These are phyloP conservation scores for Alternaria longipes DNA, from an alignment of 2,329 filamentous ascomycete genomes.

Conservation along the genomic window DNA sequence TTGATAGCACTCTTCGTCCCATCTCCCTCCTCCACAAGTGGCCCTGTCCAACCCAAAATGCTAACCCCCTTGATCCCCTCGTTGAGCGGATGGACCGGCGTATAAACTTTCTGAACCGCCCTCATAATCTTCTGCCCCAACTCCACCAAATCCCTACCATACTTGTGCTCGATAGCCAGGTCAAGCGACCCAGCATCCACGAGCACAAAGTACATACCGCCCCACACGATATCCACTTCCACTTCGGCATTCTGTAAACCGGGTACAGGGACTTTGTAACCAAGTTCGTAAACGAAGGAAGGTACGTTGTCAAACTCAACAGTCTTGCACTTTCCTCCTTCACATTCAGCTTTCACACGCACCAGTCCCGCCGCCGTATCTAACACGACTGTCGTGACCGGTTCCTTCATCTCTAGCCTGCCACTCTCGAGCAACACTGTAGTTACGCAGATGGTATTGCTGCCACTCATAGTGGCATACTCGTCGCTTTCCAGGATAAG, in stretches of 20 bases:
- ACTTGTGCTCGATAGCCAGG: constrained; percentile 44
- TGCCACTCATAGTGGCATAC: constrained; percentile 58
- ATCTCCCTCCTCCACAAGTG: constrained; percentile 30
- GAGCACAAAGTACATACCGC: constrained; percentile 58
- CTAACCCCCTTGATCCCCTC: constrained; percentile 54
- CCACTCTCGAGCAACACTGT: constrained; percentile 60
- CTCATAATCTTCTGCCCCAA: constrained; percentile 56
- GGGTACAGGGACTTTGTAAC: constrained; percentile 44
- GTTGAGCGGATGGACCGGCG: constrained; percentile 57
- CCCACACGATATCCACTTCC: constrained; percentile 55
- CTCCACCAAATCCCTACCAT: constrained; percentile 52
- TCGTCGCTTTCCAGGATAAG: constrained; percentile 59
- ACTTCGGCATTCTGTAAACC: not conserved
- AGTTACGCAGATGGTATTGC: constrained; percentile 56
- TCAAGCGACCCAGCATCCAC: constrained; percentile 54
- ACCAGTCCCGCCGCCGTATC: constrained; percentile 60
- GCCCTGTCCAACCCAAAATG: constrained; percentile 53
- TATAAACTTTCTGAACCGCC: constrained; percentile 48
- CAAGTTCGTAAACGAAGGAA: constrained; percentile 54
- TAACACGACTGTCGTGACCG: constrained; percentile 52
- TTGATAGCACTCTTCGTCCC: constrained; percentile 48
- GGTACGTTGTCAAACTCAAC: constrained; percentile 60
- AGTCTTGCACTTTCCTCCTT: constrained; percentile 55
- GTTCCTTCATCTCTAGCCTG: constrained; percentile 58
- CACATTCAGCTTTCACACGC: constrained; percentile 53